phyloP scores from a whole-genome alignment of 257 asterid species.

The Solanum raphanifolium region DNA sequence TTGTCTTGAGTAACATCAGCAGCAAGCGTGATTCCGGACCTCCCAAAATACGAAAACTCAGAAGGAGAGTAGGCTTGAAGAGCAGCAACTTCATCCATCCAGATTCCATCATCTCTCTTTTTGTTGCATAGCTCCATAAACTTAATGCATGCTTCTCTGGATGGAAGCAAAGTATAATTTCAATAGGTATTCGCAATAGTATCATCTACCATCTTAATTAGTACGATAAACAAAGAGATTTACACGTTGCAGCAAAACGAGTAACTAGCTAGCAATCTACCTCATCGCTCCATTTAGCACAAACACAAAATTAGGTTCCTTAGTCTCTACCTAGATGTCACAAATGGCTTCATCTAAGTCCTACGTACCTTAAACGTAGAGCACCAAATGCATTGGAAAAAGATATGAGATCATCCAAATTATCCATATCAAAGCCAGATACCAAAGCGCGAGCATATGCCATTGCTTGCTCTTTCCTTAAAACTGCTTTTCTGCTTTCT shows the following conservation, averaged over 20 bases:
- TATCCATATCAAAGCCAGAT: slow-evolving; percentile 60
- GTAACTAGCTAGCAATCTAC: background rate
- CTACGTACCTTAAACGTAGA: slow-evolving; percentile 48
- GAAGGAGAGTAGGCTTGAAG: slow-evolving; percentile 45
- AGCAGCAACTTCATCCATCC: slow-evolving; percentile 87
- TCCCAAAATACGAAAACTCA: slow-evolving; percentile 39
- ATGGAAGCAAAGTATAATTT: background rate
- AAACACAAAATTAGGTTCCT: background rate
- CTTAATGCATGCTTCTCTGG: slow-evolving; percentile 62
- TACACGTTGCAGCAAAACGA: background rate
- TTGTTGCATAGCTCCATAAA: slow-evolving; percentile 60
- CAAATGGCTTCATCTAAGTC: background rate
- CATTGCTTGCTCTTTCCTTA: slow-evolving; percentile 84
- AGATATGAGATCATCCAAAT: slow-evolving; percentile 49
- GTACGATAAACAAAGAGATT: background rate
- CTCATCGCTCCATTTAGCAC: background rate
- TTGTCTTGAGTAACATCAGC: slow-evolving; percentile 18
- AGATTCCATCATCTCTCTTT: slow-evolving; percentile 55
- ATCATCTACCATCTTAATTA: background rate
- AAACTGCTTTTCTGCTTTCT: slow-evolving; percentile 65
- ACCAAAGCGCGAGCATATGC: slow-evolving; percentile 88
- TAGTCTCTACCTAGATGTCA: background rate
- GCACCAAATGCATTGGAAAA: slow-evolving; percentile 81
- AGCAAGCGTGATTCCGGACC: slow-evolving; percentile 36
- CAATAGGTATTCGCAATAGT: background rate